Base-by-base conservation (phyloP, 1,284 basidiomycete genomes). In the Boletellus deceptivus region DNA sequence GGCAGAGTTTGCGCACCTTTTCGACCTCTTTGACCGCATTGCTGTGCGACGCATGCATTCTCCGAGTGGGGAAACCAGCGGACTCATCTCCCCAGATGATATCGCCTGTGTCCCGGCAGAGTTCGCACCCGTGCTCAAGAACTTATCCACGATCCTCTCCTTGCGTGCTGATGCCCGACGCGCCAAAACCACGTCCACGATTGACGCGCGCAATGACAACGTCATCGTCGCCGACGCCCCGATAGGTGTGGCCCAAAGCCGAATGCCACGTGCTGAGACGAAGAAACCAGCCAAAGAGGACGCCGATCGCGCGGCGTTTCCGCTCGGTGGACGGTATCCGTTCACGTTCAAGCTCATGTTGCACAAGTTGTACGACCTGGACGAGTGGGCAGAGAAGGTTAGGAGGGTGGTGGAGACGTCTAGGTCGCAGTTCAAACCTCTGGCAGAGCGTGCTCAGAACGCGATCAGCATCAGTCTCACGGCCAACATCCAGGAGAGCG, bases 291-390 rank as follows among this genome's bases (percentile, higher is more conserved):
- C 37, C 45, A 52, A 40, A 52, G 54, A 48, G 41, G 64, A 70
- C 9, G 44, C 43, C 13, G 65, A 65, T 35, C 68, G 56, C 2
- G 64, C 67, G 4, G 68, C 68, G 36, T 82, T 81, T 51, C 76
- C 77, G 3, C 57, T 75, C 5, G 70, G 58, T 2, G 71, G 70
- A 52, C 68, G 69, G 18, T 80, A 76, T 59, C 72, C 73, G 16
- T 85, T 85, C 70, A 84, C 79, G 25, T 86, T 84, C 72, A 79
- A 78, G 59, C 70, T 81, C 59, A 80, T 83, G 77, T 61, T 84
- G 49, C 80, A 86, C 69, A 79, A 82, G 60, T 70, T 84, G 10
- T 84, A 84, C 64, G 72, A 77, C 50, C 64, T 78, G 51, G 76
- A 77, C n/a, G 82, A 83, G 47, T 86, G 83, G 78, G 72, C 69